Evolutionary conservation across 768 basidiomycete genomes (phyloP).

Genomic region (Albatrellus ellisii): DNA sequence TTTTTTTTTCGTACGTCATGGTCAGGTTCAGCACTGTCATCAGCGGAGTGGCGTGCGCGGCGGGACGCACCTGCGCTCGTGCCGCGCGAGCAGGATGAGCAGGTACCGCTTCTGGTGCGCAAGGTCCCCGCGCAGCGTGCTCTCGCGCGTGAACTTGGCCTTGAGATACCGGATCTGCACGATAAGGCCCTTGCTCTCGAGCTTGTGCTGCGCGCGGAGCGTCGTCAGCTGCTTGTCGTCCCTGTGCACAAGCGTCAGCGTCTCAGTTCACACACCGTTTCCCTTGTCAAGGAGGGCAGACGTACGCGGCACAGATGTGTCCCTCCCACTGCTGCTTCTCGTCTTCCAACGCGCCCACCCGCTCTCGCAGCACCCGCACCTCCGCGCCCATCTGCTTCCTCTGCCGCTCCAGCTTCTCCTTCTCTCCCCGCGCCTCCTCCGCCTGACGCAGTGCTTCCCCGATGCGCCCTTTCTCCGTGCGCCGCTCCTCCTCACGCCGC

Average conservation of each 20-base stretch:
- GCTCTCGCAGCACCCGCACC: constrained; percentile 34
- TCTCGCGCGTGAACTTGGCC: constrained; percentile 81
- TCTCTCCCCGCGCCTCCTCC: constrained; percentile 24
- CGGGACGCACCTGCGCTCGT: constrained; percentile 51
- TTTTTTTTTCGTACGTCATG: too few relatives aligned
- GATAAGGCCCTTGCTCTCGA: constrained; percentile 83
- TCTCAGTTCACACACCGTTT: neutral
- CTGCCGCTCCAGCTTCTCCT: constrained; percentile 39
- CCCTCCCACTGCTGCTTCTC: constrained; percentile 46
- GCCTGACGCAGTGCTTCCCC: constrained; percentile 31
- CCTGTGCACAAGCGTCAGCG: constrained; percentile 19
- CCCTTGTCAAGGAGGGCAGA: constrained; percentile 5
- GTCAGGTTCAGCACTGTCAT: too few relatives aligned
- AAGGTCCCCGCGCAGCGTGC: constrained; percentile 61
- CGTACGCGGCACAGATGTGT: constrained; percentile 47
- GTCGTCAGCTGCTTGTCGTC: constrained; percentile 40
- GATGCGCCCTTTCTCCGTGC: constrained; percentile 43
- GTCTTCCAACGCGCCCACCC: constrained; percentile 8
- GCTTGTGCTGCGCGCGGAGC: constrained; percentile 57
- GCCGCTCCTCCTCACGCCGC: constrained; percentile 60
- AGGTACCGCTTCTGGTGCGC: constrained; percentile 85
- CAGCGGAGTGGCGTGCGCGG: neutral
- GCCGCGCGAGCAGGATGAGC: constrained; percentile 51
- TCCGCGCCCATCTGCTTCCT: constrained; percentile 59
- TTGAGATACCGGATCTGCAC: constrained; percentile 89